Evolutionary conservation across 352 stramenopile species (phyloP), one percentile per base, ranked within the genome.

Genomic region (Albugo candida): DNA sequence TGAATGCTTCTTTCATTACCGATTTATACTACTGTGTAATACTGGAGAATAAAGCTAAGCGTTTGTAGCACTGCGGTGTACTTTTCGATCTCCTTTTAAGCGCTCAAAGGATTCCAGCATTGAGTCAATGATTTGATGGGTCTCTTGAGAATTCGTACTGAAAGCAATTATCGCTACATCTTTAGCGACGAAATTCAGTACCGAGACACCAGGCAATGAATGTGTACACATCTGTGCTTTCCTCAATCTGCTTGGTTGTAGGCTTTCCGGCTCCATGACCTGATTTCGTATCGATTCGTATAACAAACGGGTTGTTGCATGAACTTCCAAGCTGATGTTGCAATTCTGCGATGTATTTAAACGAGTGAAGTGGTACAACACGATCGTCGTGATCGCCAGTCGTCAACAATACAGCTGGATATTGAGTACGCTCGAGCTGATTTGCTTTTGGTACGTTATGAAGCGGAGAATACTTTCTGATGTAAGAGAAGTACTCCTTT

Each of bases 301-400:
- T 92, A 5, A 95, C 41, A 18, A 95, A 51, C 48, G 83, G 83
- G 56, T 92, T 91, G 21, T 56, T 80, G 54, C 93, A 80, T 3
- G 58, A 45, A 20, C 47, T 49, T 11, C 77, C 79, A 8, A 91
- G 66, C 35, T 76, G 57, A 48, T 89, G 56, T 61, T 95, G 83
- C 49, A 95, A 54, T 58, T 85, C 73, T 11, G 83, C 75, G 49
- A 84, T 83, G 18, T 92, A 65, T 64, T 95, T 95, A 73, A 82
- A 92, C 61, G 77, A 92, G 59, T 95, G 83, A 50, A 92, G 56
- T 2, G 83, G 83, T 47, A 92, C 81, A 38, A 95, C 83, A 21
- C 83, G 68, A 49, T 95, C 83, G 42, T 95, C 83, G 53, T 95
- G 81, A 58, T 95, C 83, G 12, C 81, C 81, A n/a, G 81, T 87